Base-by-base conservation (phyloP, 2,329 filamentous ascomycete genomes). In the Parafenestella ontariensis region DNA sequence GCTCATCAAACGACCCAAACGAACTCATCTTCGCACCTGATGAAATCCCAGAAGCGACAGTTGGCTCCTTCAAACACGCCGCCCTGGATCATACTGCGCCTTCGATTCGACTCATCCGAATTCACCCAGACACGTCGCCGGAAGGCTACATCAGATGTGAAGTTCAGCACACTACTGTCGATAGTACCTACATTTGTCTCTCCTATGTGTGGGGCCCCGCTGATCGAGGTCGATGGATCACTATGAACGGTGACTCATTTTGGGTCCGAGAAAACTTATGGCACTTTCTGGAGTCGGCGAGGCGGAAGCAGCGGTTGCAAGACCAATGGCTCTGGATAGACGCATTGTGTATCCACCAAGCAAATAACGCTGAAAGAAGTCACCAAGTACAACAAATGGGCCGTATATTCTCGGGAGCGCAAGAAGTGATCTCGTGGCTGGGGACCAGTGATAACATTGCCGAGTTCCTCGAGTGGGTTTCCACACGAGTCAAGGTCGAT, bases 191-290 rank as follows among this genome's bases (percentile, higher is more conserved):
- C 3, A 42, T 29, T 3, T 56, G 53, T 23, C 43, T 62, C 4
- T 62, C 54, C 0, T 60, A 62, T 21, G 44, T 49, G 1, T 60
- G 57, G 59, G 57, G 54, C 2, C 13, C 24, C 1, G 34, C 18
- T 10, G 11, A 11, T 5, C 10, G 15, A 20, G 5, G 11, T 1
- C 17, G 29, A 3, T 21, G 11, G 2, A 43, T 56, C 1, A 3
- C 45, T 0, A 49, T 61, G 1, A 45, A 59, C 21, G 49, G 24
- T 1, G 10, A 13, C 4, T 1, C 24, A 4, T 49, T 49, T 2
- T 6, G 9, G 1, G 36, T 61, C 7, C 49, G 49, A 9, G 5
- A 28, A 5, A 59, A 61, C 17, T 36, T 61, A 1, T 36, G 46
- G 17, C 8, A 49, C 6, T 59, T 61, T 15, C 28, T 61, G 15